Base-by-base conservation (phyloP, 257 asterid species). In the Cordia subcordata region DNA sequence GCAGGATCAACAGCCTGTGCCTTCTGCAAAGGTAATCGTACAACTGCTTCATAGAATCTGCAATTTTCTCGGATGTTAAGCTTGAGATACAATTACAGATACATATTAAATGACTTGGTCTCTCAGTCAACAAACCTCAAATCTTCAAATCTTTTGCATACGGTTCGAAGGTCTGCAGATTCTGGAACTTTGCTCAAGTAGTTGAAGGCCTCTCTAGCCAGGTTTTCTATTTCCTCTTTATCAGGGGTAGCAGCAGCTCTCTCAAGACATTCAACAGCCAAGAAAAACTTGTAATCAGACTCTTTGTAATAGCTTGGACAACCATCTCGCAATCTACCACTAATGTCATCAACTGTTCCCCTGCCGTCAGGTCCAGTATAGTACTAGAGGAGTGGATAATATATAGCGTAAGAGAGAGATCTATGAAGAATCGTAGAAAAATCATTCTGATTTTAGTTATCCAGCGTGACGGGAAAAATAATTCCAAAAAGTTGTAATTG, bases 31-130 rank as follows among this genome's bases (percentile, higher is more conserved):
- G 99, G 93, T 72, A 92, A 70, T 20, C 81, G 82, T 58, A 88
- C 96, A 37, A 88, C 99, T 61, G 99, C 99, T 77, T 92, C 99
- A 75, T 88, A 92, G 74, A 86, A 92, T 70, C 99, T 92, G 94
- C 79, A 84, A 71, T 57, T 45, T 49, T 56, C 38, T 37, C 56
- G 49, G 37, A 33, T 55, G 57, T 67, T 77, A 71, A 75, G 70
- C 62, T 66, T 67, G 32, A 17, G 33, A 58, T 58, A 22, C 4
- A 20, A 51, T 38, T 46, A 15, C n/a, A 54, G 49, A 49, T 35
- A 37, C 52, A 60, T 55, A 38, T 23, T 35, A 60, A 49, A 47
- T 53, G 49, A 13, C n/a, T 4, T 40, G 40, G 18, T 16, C 32
- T 57, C 65, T 53, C 64, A 61, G 52, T 46, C 58, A 46, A 72